These are phyloP conservation scores for Canavalia gladiata DNA, from an alignment of 306 rosid species.

Conservation along the genomic window DNA sequence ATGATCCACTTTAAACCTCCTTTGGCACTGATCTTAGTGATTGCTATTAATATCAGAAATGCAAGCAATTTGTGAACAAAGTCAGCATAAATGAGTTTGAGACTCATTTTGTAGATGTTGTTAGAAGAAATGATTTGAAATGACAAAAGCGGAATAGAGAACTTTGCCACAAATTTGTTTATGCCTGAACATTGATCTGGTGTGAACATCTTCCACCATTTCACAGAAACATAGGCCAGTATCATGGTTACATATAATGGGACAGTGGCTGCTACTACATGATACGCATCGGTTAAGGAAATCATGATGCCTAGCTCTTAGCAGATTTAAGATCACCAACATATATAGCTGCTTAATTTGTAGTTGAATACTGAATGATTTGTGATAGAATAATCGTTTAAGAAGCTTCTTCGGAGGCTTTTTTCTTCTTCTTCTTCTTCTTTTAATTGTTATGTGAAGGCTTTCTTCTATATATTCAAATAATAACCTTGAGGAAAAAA, in stretches of 20 bases:
- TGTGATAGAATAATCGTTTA: conserved; percentile 43
- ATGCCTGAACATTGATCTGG: conserved; percentile 97
- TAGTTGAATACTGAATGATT: conserved; percentile 45
- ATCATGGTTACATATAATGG: conserved; percentile 87
- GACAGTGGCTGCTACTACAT: conserved; percentile 75
- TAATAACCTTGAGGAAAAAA: not conserved
- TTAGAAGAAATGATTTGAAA: conserved; percentile 81
- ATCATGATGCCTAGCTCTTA: conserved; percentile 61
- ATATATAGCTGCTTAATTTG: conserved; percentile 47
- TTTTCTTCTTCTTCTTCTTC: conserved; percentile 1
- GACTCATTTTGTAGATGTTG: conserved; percentile 81
- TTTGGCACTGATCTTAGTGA: conserved; percentile 58
- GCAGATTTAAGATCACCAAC: conserved; percentile 45
- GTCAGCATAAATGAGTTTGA: conserved; percentile 71
- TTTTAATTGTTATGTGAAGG: not conserved
- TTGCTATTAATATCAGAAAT: conserved; percentile 54
- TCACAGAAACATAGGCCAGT: conserved; percentile 77
- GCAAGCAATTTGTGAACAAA: conserved; percentile 76
- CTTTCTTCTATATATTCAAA: conserved; percentile 43
- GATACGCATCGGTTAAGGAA: conserved; percentile 67
- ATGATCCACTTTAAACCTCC: conserved; percentile 75
- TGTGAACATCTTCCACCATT: conserved; percentile 92
- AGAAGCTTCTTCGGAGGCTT: conserved; percentile 66
- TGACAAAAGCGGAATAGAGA: conserved; percentile 89
- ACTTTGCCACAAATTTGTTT: conserved; percentile 90